Conservation (phyloP, 129 eudicot genomes). For the Escallonia rubra region DNA sequence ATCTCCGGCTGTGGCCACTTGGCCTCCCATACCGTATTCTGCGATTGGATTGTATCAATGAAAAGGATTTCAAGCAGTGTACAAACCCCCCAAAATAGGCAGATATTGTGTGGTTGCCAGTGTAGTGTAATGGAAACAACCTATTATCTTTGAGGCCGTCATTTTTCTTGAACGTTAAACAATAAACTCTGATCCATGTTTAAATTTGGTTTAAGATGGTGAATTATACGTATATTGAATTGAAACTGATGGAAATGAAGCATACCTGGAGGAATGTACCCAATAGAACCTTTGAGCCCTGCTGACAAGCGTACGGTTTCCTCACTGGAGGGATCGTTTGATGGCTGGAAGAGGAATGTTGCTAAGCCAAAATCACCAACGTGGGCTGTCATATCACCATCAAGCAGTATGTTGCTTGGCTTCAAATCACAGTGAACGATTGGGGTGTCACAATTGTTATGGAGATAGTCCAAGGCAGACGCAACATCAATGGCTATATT, state of each 20-base stretch:
- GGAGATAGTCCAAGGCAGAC: constrained; percentile 27
- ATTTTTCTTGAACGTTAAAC: neutral
- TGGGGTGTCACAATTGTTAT: constrained; percentile 12
- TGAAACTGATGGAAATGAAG: neutral
- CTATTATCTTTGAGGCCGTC: neutral
- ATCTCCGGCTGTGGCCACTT: constrained; percentile 26
- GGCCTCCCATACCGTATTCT: constrained; percentile 26
- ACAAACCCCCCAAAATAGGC: neutral
- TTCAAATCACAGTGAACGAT: constrained; percentile 20
- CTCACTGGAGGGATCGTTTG: neutral
- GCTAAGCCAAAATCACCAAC: constrained; percentile 25
- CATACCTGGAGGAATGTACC: constrained; percentile 18
- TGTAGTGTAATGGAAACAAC: neutral
- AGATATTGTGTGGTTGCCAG: neutral
- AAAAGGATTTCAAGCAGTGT: neutral
- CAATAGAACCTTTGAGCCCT: constrained; percentile 11
- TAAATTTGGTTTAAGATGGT: neutral
- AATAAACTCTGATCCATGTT: no score
- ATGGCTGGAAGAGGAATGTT: constrained; percentile 3
- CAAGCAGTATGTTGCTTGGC: constrained; percentile 25
- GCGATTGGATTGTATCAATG: neutral
- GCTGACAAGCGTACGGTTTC: neutral
- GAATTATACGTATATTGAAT: neutral
- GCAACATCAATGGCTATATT: constrained; percentile 19
- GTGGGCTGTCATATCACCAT: constrained; percentile 23